Base-by-base conservation (phyloP, 108 stramenopile species). In the Cylindrotheca fusiformis region DNA sequence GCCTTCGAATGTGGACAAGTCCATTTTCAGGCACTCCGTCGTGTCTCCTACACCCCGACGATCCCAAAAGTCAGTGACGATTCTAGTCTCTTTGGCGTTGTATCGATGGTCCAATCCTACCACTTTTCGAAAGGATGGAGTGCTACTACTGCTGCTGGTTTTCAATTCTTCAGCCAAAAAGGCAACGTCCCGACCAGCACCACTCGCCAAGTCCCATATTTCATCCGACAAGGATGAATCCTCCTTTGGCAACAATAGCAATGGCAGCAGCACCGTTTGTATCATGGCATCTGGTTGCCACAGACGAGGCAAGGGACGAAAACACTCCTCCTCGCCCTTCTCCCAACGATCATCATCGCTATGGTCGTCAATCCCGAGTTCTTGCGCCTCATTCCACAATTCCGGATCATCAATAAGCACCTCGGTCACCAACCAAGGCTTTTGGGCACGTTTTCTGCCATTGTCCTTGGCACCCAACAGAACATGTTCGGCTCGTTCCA, bases 281-380 rank as follows among this genome's bases (percentile, higher is more conserved):
- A 93, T 78, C 74, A 93, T 76, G 14, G 72, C 59, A 71, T 89
- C 88, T 0, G 91, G 87, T 71, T 93, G 78, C 91, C 91, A 93
- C 12, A 93, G 63, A 48, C 86, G 79, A 14, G 85, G 76, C 2
- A 74, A 46, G 1, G 76, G 79, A 53, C 59, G 65, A 5, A 26
- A n/a, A 0, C n/a, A 14, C 5, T 49, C 32, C 28, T 20, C 8
- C 44, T 22, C 24, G 21, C 50, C 27, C 3, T 32, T 46, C 17
- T 30, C 4, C n/a, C 21, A n/a, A 0, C n/a, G 21, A 4, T 49
- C 32, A 19, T 20, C 8, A 20, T 22, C 24, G 21, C 50, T 19
- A 12, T 32, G 46, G 20, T 30, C 4, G 8, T 60, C 26, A 46
- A 74, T 31, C 21, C 59, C 65, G 1, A 60, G 44, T 19, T 60